These are phyloP conservation scores for Chenopodium berlandieri DNA, from an alignment of 148 eudicot species.

Conservation along the genomic window DNA sequence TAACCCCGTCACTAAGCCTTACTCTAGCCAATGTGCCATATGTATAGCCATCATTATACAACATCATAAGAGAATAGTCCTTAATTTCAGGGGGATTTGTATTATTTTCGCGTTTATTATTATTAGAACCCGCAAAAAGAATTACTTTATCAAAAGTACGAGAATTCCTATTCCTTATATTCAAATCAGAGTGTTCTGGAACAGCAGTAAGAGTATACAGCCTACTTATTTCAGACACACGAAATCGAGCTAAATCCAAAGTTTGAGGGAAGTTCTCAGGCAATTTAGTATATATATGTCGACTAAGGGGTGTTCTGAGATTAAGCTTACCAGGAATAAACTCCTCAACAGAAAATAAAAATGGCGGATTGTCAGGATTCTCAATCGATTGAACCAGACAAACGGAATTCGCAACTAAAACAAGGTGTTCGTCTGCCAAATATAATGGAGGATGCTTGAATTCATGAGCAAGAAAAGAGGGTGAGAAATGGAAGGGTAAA, in stretches of 20 bases:
- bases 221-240: neutral
- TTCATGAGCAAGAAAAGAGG: neutral
- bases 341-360: slow-evolving; percentile 4
- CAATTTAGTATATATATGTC: neutral
- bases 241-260: neutral
- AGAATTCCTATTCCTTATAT: neutral
- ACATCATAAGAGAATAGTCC: neutral
- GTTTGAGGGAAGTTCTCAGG: neutral
- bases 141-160: neutral
- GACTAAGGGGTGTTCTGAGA: neutral
- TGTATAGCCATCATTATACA: neutral
- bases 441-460: neutral
- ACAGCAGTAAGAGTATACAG: neutral
- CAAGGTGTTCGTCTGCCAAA: too few species aligned
- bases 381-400: neutral
- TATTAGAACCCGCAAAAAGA: neutral
- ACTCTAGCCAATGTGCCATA: neutral
- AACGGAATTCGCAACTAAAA: neutral
- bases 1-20: neutral
- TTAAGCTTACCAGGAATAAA: neutral
- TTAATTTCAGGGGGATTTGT: neutral
- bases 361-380: neutral
- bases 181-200: neutral
- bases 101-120: neutral
- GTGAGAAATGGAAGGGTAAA: neutral